A percentile compares a stretch with the other conserved stretches of the same genome.
Conservation (phyloP, 73 alveolate genomes). For the Paramecium biaurelia region DNA sequence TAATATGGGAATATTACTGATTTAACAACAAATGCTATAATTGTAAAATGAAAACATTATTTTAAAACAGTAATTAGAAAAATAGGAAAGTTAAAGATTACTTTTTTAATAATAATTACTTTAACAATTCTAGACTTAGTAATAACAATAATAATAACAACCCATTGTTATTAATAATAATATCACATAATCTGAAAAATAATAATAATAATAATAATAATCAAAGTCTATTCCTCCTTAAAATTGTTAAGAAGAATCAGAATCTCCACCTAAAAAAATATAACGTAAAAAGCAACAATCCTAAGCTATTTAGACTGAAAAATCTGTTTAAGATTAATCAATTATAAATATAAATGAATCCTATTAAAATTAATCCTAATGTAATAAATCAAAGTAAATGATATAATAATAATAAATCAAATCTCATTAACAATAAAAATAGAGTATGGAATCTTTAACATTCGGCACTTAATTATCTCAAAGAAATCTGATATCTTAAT, state of each 20-base stretch:
- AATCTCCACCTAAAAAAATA: not conserved
- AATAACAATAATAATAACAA: not conserved
- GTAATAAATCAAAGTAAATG: not conserved
- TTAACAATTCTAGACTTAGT: not conserved
- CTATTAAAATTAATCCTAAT: not conserved
- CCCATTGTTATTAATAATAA: slow-evolving; percentile 12
- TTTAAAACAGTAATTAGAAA: not conserved
- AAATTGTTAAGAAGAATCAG: not conserved
- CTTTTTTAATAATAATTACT: not conserved
- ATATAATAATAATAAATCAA: not conserved
- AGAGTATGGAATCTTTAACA: not conserved
- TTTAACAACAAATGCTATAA: slow-evolving; percentile 14
- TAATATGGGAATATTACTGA: not conserved
- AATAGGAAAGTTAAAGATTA: slow-evolving; percentile 26
- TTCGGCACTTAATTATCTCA: not conserved
- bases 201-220: not conserved
- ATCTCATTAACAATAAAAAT: not conserved
- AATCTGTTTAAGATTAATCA: not conserved
- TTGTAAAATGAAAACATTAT: not conserved
- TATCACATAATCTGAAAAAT: not conserved
- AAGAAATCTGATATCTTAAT: not conserved
- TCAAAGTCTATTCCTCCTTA: not conserved
- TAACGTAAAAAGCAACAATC: not conserved
- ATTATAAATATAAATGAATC: not conserved
- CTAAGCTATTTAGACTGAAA: not conserved